phyloP scores from a whole-genome alignment of 2,329 filamentous ascomycete genomes.

The Cercospora brassicicola region DNA sequence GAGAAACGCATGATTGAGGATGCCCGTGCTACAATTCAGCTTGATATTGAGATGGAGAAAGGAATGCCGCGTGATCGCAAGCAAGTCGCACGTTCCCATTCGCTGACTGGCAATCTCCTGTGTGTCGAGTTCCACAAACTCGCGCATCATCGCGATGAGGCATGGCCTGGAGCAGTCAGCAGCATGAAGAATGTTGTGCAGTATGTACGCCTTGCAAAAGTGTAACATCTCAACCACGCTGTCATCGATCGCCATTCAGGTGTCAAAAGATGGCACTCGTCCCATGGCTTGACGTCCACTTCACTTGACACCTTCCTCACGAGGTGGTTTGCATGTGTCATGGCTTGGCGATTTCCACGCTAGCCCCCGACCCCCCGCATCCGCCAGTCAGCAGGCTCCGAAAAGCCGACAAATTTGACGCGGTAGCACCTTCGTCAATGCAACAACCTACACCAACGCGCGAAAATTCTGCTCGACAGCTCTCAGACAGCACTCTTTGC shows the following conservation, averaged over 20 bases:
- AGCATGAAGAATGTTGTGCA: constrained; percentile 20
- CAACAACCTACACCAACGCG: not conserved
- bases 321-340: constrained; percentile 3
- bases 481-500: not conserved
- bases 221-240: not conserved
- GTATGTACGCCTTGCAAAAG: constrained; percentile 18
- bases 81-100: not conserved
- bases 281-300: not conserved
- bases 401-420: not conserved
- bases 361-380: not conserved
- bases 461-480: not conserved
- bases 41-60: not conserved
- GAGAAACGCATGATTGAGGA: not conserved
- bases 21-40: constrained; percentile 4
- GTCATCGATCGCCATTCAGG: not conserved
- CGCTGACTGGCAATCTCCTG: not conserved
- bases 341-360: not conserved
- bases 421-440: not conserved
- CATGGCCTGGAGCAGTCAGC: constrained; percentile 11
- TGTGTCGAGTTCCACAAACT: constrained; percentile 1
- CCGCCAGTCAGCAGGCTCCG: not conserved
- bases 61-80: not conserved
- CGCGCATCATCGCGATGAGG: constrained; percentile 7
- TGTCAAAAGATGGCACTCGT: constrained; percentile 1
- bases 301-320: constrained; percentile 9